phyloP scores from a whole-genome alignment of 257 asterid genomes.

The Nicotiana paniculata region DNA sequence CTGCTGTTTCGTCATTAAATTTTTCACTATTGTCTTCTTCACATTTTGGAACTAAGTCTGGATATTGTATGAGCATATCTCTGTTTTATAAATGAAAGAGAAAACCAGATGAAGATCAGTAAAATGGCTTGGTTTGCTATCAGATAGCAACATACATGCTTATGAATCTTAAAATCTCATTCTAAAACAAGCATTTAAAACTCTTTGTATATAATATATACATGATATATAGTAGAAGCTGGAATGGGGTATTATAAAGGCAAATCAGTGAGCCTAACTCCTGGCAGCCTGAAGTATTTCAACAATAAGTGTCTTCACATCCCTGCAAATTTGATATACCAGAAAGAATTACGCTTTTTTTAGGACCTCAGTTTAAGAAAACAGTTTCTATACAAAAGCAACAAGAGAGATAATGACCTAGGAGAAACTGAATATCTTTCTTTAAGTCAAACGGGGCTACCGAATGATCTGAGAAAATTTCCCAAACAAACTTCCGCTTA shows the following conservation, averaged over 20 bases:
- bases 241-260: neutral
- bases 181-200: neutral
- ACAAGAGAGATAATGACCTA: no score
- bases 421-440: no score
- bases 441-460: no score
- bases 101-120: no score
- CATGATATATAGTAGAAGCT: neutral
- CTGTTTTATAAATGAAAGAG: no score
- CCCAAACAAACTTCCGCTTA: no score
- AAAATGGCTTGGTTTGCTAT: no score
- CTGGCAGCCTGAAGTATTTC: constrained; percentile 89
- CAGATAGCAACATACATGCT: no score
- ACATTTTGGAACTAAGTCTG: neutral
- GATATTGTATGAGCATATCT: neutral
- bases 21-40: neutral
- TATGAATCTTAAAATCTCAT: no score
- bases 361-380: neutral
- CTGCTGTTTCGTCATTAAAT: neutral
- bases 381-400: neutral
- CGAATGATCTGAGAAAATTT: no score
- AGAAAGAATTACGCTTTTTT: neutral
- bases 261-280: constrained; percentile 29
- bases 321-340: constrained; percentile 36
- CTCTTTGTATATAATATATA: neutral
- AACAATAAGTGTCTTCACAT: constrained; percentile 74